These are phyloP conservation scores for Salvia hispanica DNA, from an alignment of 257 asterid species.

Conservation along the genomic window DNA sequence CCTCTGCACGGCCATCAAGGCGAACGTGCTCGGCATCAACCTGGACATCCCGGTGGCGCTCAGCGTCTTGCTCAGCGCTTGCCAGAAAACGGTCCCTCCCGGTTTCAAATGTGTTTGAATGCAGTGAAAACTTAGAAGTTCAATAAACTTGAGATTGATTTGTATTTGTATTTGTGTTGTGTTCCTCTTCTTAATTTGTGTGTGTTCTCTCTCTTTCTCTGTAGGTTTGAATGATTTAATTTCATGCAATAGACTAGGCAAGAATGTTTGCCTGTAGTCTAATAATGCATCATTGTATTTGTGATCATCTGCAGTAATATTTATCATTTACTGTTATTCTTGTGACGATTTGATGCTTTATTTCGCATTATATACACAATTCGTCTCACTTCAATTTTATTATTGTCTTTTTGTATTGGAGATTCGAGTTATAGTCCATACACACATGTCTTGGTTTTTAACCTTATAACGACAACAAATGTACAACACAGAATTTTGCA, in stretches of 20 bases:
- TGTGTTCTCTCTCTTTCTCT: neutral
- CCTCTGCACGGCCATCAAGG: constrained; percentile 83
- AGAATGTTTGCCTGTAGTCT: constrained; percentile 34
- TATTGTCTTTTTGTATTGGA: neutral
- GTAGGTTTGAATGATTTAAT: constrained; percentile 2
- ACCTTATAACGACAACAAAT: neutral
- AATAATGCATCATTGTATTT: neutral
- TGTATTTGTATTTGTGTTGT: neutral
- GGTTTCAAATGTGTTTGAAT: constrained; percentile 63
- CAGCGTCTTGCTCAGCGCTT: constrained; percentile 62
- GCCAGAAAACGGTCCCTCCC: constrained; percentile 62
- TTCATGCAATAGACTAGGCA: constrained; percentile 37
- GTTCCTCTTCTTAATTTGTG: constrained; percentile 12
- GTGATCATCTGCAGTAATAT: neutral
- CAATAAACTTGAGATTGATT: neutral
- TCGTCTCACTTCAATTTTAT: neutral
- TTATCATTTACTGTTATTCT: neutral
- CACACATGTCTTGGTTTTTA: neutral
- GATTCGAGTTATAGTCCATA: neutral
- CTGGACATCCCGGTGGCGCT: constrained; percentile 74
- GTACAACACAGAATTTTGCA: neutral
- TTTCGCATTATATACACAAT: no score
- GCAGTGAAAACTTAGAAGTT: neutral
- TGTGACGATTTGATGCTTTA: neutral
- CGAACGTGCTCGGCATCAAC: constrained; percentile 80